phyloP scores from a whole-genome alignment of 225 moss, liverwort and hornwort genomes.

The Rhytidiadelphus loreus region DNA sequence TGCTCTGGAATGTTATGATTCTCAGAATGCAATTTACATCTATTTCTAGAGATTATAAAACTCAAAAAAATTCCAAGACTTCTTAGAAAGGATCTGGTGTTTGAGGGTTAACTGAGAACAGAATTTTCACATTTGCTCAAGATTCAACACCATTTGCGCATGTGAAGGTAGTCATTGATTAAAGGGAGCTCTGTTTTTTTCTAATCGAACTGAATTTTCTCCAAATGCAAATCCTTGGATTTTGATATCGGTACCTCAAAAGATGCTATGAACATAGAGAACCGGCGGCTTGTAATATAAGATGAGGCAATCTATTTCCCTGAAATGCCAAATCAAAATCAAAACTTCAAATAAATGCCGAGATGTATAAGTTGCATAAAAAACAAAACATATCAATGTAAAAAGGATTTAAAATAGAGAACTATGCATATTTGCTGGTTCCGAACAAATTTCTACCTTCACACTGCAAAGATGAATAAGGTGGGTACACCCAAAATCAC shows the following conservation, averaged over 20 bases:
- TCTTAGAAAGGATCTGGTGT: background rate
- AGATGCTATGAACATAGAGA: background rate
- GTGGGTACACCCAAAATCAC: background rate
- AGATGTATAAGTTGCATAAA: too few species aligned
- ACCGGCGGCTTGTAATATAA: background rate
- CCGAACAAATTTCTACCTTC: background rate
- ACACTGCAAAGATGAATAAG: background rate
- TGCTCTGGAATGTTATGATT: background rate
- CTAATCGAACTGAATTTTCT: background rate
- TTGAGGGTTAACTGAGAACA: background rate
- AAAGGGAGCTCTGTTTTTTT: background rate
- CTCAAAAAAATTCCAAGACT: too few species aligned
- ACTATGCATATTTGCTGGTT: background rate
- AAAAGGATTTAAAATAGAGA: background rate
- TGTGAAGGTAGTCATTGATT: background rate
- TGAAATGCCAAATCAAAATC: background rate
- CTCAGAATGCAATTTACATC: background rate
- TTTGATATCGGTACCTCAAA: too few species aligned
- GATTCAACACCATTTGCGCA: background rate
- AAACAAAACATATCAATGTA: background rate
- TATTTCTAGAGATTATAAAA: background rate
- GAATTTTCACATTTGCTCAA: background rate
- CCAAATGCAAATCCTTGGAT: background rate
- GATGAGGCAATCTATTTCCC: background rate
- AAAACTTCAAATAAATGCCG: background rate